Percentiles rank a stretch among this genome's conserved stretches.
Conservation (phyloP, 495 filamentous ascomycete genomes). For the Cercophora scortea region DNA sequence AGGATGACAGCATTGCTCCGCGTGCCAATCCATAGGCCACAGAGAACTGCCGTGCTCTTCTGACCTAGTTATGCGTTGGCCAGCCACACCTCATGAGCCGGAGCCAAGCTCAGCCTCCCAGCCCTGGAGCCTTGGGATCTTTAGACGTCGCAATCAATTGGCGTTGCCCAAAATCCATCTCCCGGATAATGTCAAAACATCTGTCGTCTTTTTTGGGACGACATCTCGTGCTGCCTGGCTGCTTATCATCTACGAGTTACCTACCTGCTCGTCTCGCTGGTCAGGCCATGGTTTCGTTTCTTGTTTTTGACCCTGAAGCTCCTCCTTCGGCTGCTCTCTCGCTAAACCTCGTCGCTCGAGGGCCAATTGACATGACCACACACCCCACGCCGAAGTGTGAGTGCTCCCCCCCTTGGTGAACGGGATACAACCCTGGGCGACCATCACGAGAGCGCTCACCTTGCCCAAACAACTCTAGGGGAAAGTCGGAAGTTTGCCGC, state of each 20-base stretch:
- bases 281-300: not conserved
- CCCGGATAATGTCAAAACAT: too few species aligned
- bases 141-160: conserved; percentile 3
- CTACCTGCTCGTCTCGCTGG: too few species aligned
- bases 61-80: conserved; percentile 1
- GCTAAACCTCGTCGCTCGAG: not conserved
- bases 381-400: not conserved
- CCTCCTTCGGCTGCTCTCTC: not conserved
- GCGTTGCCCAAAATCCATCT: not conserved
- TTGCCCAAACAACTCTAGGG: conserved; percentile 6
- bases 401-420: not conserved
- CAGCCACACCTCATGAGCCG: conserved; percentile 7
- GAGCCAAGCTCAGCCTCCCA: conserved; percentile 11
- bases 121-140: not conserved
- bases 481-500: not conserved
- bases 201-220: too few species aligned
- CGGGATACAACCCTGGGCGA: not conserved
- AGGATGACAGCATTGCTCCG: not conserved
- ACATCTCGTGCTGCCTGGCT: too few species aligned
- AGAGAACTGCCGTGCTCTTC: conserved; percentile 1
- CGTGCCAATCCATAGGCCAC: too few species aligned
- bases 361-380: not conserved
- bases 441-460: not conserved
- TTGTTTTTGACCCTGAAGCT: not conserved
- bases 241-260: too few species aligned